Conservation (phyloP, 2,329 filamentous ascomycete genomes). For the Cordyceps tenuipes region DNA sequence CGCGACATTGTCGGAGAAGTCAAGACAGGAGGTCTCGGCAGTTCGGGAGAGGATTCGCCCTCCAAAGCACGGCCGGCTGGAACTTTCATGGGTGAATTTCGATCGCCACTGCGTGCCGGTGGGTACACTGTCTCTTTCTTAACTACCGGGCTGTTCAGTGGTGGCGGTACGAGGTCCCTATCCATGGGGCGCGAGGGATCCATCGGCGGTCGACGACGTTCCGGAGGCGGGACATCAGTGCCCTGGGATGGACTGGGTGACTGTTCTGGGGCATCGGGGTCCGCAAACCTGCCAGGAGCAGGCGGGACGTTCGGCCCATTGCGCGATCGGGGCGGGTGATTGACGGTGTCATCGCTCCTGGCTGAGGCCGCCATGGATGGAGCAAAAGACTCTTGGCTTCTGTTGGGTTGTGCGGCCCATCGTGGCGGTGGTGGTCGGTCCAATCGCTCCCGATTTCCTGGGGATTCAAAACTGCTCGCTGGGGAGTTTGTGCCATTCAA, state of each 20-base stretch:
- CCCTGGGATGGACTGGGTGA: slow-evolving; percentile 17
- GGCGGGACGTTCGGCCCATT: slow-evolving; percentile 38
- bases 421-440: slow-evolving; percentile 30
- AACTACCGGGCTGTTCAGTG: slow-evolving; percentile 43
- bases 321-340: slow-evolving; percentile 44
- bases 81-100: slow-evolving; percentile 39
- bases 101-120: slow-evolving; percentile 45
- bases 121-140: slow-evolving; percentile 34
- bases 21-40: neutral
- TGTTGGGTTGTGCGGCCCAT: slow-evolving; percentile 41
- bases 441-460: slow-evolving; percentile 29
- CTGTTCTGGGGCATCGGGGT: slow-evolving; percentile 16
- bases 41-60: neutral
- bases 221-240: slow-evolving; percentile 36
- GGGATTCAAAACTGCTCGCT: slow-evolving; percentile 43
- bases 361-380: slow-evolving; percentile 35
- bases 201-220: slow-evolving; percentile 60
- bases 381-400: slow-evolving; percentile 50
- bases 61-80: slow-evolving; percentile 16
- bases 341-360: slow-evolving; percentile 43
- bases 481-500: slow-evolving; percentile 39
- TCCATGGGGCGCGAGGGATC: slow-evolving; percentile 48
- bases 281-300: slow-evolving; percentile 30
- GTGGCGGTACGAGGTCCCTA: slow-evolving; percentile 49
- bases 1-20: neutral